A percentile compares a stretch with the other conserved stretches of the same genome.
These are phyloP conservation scores for Citrus sinensis DNA, from an alignment of 345 rosid species.

Conservation along the genomic window DVS_A1.0 CM039165.1:31236001-31236500, in stretches of 20 bases:
- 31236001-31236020: not conserved
- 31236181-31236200: slow-evolving; percentile 62
- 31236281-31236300: slow-evolving; percentile 66
- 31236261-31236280: slow-evolving; percentile 77
- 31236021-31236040: not conserved
- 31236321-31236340: not conserved
- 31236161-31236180: slow-evolving; percentile 72
- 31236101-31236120: slow-evolving; percentile 91
- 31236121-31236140: slow-evolving; percentile 79
- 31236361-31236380: not conserved
- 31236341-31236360: not conserved
- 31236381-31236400: not conserved
- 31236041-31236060: not conserved
- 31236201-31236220: slow-evolving; percentile 81
- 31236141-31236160: slow-evolving; percentile 73
- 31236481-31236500: slow-evolving; percentile 84
- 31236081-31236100: slow-evolving; percentile 69
- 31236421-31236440: slow-evolving; percentile 96
- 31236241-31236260: slow-evolving; percentile 83
- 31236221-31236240: slow-evolving; percentile 72
- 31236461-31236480: slow-evolving; percentile 91
- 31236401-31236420: slow-evolving; percentile 92
- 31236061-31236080: not conserved
- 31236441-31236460: slow-evolving; percentile 90
- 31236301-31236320: not conserved